phyloP scores from a whole-genome alignment of 768 basidiomycete species.

The Psilocybe cubensis region DNA sequence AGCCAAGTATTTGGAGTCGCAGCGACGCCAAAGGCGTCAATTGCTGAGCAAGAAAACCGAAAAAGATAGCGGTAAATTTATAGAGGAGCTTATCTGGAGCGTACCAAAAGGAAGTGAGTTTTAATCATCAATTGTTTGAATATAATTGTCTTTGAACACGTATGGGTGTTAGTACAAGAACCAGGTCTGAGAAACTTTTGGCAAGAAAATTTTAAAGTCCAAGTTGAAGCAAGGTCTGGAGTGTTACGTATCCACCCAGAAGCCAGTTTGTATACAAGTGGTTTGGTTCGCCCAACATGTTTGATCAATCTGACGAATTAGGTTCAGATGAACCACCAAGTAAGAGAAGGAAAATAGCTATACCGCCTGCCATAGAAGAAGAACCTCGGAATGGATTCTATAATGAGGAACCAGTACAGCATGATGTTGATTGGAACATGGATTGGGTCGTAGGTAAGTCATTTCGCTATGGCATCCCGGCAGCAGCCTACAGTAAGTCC shows the following conservation, averaged over 20 bases:
- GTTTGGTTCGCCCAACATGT: neutral
- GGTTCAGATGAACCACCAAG: constrained; percentile 39
- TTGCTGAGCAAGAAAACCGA: constrained; percentile 55
- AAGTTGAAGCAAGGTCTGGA: constrained; percentile 65
- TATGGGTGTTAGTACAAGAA: constrained; percentile 55
- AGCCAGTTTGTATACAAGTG: constrained; percentile 6
- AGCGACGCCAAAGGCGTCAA: constrained; percentile 55
- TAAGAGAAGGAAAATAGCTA: constrained; percentile 51
- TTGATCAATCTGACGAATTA: neutral
- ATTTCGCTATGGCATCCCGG: neutral
- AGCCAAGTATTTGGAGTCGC: constrained; percentile 67
- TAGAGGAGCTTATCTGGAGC: constrained; percentile 71
- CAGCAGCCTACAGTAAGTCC: neutral
- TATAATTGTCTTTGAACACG: neutral
- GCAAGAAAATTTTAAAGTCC: constrained; percentile 71
- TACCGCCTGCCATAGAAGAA: constrained; percentile 1
- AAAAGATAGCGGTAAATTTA: constrained; percentile 53
- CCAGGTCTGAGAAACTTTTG: constrained; percentile 74
- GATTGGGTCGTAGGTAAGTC: constrained; percentile 13
- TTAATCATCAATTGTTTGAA: neutral
- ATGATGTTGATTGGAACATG: constrained; percentile 20
- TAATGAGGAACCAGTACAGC: constrained; percentile 8
- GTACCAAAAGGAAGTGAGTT: constrained; percentile 65
- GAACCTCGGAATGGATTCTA: constrained; percentile 14
- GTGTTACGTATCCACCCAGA: constrained; percentile 38